Evolutionary conservation across 768 basidiomycete genomes (phyloP).

Genomic region (Suillus cothurnatus): DNA sequence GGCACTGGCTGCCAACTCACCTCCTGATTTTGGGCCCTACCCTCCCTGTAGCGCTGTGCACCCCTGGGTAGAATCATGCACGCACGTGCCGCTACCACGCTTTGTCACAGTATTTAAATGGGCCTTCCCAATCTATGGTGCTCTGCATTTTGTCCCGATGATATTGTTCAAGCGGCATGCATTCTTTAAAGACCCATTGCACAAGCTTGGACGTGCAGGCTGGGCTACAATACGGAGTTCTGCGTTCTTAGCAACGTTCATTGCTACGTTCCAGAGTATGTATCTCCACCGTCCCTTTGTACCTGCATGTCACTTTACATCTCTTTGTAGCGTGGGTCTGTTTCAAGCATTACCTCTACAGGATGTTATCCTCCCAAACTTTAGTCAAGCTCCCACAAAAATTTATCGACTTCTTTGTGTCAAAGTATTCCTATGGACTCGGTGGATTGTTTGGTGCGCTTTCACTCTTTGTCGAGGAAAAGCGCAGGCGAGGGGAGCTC

Average conservation of each 20-base stretch:
- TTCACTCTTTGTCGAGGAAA: constrained; percentile 85
- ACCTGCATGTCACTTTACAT: neutral
- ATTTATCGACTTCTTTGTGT: constrained; percentile 58
- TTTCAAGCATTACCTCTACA: constrained; percentile 62
- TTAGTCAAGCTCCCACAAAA: constrained; percentile 42
- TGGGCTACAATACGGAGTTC: constrained; percentile 82
- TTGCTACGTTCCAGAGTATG: constrained; percentile 81
- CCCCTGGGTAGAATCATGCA: constrained; percentile 62
- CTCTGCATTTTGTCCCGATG: constrained; percentile 86
- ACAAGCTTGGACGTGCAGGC: constrained; percentile 63
- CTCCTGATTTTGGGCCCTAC: constrained; percentile 52
- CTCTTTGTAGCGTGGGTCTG: constrained; percentile 57
- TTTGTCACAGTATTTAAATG: constrained; percentile 82
- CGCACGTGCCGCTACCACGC: constrained; percentile 48
- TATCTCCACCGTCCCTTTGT: constrained; percentile 6
- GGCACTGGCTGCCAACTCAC: constrained; percentile 33
- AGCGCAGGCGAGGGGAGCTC: constrained; percentile 83
- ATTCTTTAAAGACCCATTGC: constrained; percentile 66
- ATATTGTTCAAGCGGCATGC: constrained; percentile 76
- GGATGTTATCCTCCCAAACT: constrained; percentile 43
- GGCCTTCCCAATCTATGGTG: constrained; percentile 86
- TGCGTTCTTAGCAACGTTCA: constrained; percentile 83
- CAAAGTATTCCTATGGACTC: constrained; percentile 73
- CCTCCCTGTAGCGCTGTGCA: constrained; percentile 77
- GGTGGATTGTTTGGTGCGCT: constrained; percentile 75